Conservation (phyloP, 2,329 filamentous ascomycete species). For the Cadophora malorum region DNA sequence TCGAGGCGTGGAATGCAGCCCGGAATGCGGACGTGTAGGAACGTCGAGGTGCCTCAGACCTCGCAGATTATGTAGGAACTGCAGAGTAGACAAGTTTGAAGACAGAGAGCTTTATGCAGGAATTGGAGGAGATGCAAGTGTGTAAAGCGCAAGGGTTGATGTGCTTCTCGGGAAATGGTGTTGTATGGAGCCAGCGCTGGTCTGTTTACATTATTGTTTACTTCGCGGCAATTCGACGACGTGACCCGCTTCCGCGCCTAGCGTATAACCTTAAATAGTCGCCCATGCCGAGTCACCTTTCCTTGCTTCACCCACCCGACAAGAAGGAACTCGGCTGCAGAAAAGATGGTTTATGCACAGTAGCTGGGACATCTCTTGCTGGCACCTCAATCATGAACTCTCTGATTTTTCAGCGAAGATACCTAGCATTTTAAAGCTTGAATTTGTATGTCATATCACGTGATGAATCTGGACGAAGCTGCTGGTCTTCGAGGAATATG, state of each 20-base stretch:
- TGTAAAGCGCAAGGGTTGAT: not conserved
- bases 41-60: conserved; percentile 27
- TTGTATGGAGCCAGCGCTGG: not conserved
- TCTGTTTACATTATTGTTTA: conserved; percentile 23
- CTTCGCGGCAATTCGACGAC: conserved; percentile 10
- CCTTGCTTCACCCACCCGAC: not conserved
- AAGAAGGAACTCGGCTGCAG: not conserved
- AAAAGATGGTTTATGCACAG: not conserved
- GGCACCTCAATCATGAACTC: too few species aligned
- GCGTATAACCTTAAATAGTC: conserved; percentile 18
- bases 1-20: conserved; percentile 37
- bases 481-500: too few species aligned
- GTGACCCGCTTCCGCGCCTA: not conserved
- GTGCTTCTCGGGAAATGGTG: not conserved
- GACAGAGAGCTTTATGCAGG: not conserved
- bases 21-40: conserved; percentile 39
- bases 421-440: too few species aligned
- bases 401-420: too few species aligned
- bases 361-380: not conserved
- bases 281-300: not conserved
- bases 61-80: conserved; percentile 7
- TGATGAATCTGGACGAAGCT: too few species aligned
- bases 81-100: not conserved
- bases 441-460: too few species aligned
- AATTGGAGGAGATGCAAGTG: not conserved